These are phyloP conservation scores for Aristolochia contorta DNA, from an alignment of 164 flowering plant species.

Conservation along the genomic window DNA sequence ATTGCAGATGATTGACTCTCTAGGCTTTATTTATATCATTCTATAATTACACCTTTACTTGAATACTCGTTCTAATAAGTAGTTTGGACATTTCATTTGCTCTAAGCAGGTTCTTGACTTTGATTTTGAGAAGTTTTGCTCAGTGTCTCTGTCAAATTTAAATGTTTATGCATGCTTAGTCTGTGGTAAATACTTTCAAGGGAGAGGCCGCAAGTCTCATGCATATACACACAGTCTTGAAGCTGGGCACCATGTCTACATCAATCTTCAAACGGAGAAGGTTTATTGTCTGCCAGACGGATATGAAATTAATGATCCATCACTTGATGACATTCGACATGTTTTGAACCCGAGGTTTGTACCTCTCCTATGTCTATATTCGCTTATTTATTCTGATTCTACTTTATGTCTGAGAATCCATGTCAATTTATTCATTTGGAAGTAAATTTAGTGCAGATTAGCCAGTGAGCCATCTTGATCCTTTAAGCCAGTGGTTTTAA, in stretches of 20 bases:
- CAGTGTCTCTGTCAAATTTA: constrained; percentile 83
- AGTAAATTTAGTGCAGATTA: too few species aligned
- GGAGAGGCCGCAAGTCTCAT: constrained; percentile 90
- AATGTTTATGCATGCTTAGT: constrained; percentile 98
- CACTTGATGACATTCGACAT: constrained; percentile 92
- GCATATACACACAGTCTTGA: constrained; percentile 97
- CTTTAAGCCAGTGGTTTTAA: too few species aligned
- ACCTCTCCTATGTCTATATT: too few species aligned
- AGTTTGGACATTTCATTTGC: neutral
- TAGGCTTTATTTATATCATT: neutral
- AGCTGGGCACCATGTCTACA: constrained; percentile 96
- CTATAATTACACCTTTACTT: too few species aligned
- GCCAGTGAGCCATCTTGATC: too few species aligned
- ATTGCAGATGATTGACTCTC: neutral
- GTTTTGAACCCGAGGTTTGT: constrained; percentile 81
- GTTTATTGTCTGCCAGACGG: constrained; percentile 99
- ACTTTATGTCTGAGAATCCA: too few species aligned
- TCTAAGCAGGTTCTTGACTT: constrained; percentile 80
- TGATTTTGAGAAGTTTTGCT: constrained; percentile 96
- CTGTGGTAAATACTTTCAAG: constrained; percentile 97
- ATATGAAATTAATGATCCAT: constrained; percentile 90
- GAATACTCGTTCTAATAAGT: too few species aligned
- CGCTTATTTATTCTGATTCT: too few species aligned
- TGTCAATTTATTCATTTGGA: too few species aligned
- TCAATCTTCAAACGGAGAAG: constrained; percentile 82